Evolutionary conservation across 352 stramenopile genomes (phyloP), one percentile per base, ranked within the genome.

Genomic region (Phytophthora palmivora): DNA sequence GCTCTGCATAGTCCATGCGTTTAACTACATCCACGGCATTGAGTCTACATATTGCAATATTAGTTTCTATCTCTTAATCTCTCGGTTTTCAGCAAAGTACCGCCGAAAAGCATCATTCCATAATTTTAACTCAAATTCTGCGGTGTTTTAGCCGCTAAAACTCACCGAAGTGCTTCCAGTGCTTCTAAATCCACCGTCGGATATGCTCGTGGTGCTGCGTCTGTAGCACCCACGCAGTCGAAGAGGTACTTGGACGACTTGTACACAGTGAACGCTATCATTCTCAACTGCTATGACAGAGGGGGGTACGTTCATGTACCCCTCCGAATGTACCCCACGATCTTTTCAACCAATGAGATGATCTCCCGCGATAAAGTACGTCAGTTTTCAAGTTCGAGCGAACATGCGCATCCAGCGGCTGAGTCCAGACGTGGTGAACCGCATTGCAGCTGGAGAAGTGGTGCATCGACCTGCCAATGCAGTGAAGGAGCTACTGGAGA

Each of bases 401-500:
- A 60, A 46, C 19, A 63, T 54, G 42, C 84, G 77, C 39, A 98
- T 98, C 60, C 64, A 96, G 63, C 92, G 94, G 6, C 77, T 98
- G 24, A 80, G 86, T 44, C 67, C 92, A 19, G 82, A 94, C 41
- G 95, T 98, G n/a, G 90, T 98, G 56, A 98, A 98, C 79, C 91
- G 92, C 59, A 98, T 98, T 59, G 95, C 95, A 6, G 84, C 86
- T 12, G 86, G 97, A 37, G 97, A 99, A 77, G 95, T 99, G 16
- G 89, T 99, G 39, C 96, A 99, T 79, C 83, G 95, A 6, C 97
- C 97, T 3, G 79, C 84, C 2, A 97, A 94, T 46, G 96, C 97
- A 33, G 72, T 99, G 30, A 99, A 99, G 70, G 98, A 99, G 78
- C 74, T 99, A 12, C 72, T 99, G 39, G 98, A 99, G 82, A 99